phyloP scores from a whole-genome alignment of 1,284 basidiomycete genomes.

The Clitocybe nebularis region DNA sequence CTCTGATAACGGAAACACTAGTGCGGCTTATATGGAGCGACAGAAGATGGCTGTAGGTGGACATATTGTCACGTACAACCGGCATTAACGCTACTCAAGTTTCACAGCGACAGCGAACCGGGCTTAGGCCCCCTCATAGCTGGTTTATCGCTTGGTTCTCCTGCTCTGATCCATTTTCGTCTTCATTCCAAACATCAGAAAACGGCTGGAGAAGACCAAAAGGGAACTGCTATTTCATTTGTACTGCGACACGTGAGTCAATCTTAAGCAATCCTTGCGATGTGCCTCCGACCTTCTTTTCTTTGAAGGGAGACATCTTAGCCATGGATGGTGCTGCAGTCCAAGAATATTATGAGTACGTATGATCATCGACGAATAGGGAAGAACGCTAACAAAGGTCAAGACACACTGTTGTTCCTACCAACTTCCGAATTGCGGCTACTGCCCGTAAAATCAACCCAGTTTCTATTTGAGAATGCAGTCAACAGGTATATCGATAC shows the following conservation, averaged over 20 bases:
- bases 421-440: slow-evolving; percentile 46
- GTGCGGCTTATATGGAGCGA: slow-evolving; percentile 76
- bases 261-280: slow-evolving; percentile 1
- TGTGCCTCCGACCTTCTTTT: not conserved
- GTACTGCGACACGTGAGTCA: slow-evolving; percentile 62
- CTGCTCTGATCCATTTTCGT: slow-evolving; percentile 75
- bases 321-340: slow-evolving; percentile 69
- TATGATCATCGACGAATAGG: not conserved
- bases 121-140: slow-evolving; percentile 71
- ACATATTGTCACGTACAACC: slow-evolving; percentile 1
- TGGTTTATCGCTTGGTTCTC: slow-evolving; percentile 66
- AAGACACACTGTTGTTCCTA: slow-evolving; percentile 46
- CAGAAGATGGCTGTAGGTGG: slow-evolving; percentile 74
- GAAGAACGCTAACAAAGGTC: slow-evolving; percentile 2
- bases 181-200: slow-evolving; percentile 33
- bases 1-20: slow-evolving; percentile 16
- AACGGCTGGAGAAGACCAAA: slow-evolving; percentile 27
- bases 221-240: slow-evolving; percentile 44
- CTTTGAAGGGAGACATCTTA: slow-evolving; percentile 64
- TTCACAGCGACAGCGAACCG: slow-evolving; percentile 71
- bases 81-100: slow-evolving; percentile 39
- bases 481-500: not conserved
- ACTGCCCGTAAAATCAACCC: slow-evolving; percentile 39
- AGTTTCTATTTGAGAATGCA: not conserved
- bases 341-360: slow-evolving; percentile 69